Base-by-base conservation (phyloP, 805 yeast genomes). In the Starmera amethionina region DNA sequence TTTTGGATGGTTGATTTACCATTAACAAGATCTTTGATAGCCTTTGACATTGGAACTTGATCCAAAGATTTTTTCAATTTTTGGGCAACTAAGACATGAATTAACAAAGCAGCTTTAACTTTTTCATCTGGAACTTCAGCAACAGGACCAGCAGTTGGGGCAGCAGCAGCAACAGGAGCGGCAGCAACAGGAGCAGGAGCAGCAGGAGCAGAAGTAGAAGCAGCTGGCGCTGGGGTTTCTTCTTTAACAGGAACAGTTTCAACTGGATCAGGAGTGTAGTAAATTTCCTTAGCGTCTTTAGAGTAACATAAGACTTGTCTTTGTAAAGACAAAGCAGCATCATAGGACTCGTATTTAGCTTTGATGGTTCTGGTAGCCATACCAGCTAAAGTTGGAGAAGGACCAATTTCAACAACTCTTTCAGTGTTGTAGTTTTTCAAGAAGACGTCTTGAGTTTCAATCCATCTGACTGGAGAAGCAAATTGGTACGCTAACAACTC, bases 381-480 rank as follows among this genome's bases (percentile, higher is more conserved):
- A 51, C 97, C 97, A 33, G 97, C 93, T 61, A 93, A 74, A 35
- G 98, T 93, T 45, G 99, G 97, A 37, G 97, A 88, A 46, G 99
- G 99, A 41, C 99, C 99, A 49, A 93, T 86, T 67, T 93, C 99
- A 50, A 93, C 96, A 46, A 93, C 90, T 59, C 98, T 78, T 69
- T 94, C 98, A 46, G 97, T 83, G 67, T 90, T 88, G 76, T 78
- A 82, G 54, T 88, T 93, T 63, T 85, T 84, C 62, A 93, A 76
- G 61, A 93, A 84, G 43, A 93, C 97, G 70, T 93, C 98, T 68
- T 93, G 99, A 46, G 98, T 93, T 64, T 94, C 98, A 63, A 94
- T 93, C 97, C 99, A 93, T 75, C 97, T 81, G 49, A 93, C 99
- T 37, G 99, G 98, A 46, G 97, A 89, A 38, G 99, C 99, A 59